phyloP scores from a whole-genome alignment of 1,139 yeast species.

The Blastobotrys raffinosifermentans region DNA sequence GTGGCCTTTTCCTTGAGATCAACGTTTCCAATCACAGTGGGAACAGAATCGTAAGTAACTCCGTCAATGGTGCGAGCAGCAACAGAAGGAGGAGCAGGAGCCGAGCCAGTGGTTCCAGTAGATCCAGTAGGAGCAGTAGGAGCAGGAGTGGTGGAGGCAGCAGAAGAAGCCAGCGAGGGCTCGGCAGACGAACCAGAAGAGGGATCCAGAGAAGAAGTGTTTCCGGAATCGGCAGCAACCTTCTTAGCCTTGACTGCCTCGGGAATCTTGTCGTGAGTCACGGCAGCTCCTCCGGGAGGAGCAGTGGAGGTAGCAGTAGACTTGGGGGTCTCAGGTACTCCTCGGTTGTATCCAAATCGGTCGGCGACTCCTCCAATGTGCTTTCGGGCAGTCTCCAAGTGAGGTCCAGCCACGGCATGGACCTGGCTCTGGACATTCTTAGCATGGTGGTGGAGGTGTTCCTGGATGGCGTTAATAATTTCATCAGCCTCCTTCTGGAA shows the following conservation, averaged over 20 bases:
- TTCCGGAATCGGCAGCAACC: no score
- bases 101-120: slow-evolving; percentile 14
- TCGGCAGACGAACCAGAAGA: no score
- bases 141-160: slow-evolving; percentile 18
- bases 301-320: slow-evolving; percentile 11
- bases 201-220: no score
- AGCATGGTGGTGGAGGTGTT: slow-evolving; percentile 52
- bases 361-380: slow-evolving; percentile 53
- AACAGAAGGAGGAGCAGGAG: slow-evolving; percentile 12
- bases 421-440: slow-evolving; percentile 51
- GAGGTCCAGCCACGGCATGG: slow-evolving; percentile 37
- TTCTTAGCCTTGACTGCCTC: slow-evolving; percentile 22
- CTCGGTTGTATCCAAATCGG: slow-evolving; percentile 32
- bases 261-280: slow-evolving; percentile 8
- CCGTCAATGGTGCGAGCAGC: slow-evolving; percentile 18
- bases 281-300: slow-evolving; percentile 15
- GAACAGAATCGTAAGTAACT: slow-evolving; percentile 24
- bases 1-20: slow-evolving; percentile 21
- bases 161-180: slow-evolving; percentile 13
- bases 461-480: slow-evolving; percentile 52
- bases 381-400: slow-evolving; percentile 31
- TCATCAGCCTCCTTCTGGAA: slow-evolving; percentile 81
- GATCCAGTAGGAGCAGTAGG: slow-evolving; percentile 22
- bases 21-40: slow-evolving; percentile 30
- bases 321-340: slow-evolving; percentile 25